Evolutionary conservation across 129 eudicot species (phyloP), one percentile per base, ranked within the genome.

Genomic region (Heracleum sosnowskyi): DNA sequence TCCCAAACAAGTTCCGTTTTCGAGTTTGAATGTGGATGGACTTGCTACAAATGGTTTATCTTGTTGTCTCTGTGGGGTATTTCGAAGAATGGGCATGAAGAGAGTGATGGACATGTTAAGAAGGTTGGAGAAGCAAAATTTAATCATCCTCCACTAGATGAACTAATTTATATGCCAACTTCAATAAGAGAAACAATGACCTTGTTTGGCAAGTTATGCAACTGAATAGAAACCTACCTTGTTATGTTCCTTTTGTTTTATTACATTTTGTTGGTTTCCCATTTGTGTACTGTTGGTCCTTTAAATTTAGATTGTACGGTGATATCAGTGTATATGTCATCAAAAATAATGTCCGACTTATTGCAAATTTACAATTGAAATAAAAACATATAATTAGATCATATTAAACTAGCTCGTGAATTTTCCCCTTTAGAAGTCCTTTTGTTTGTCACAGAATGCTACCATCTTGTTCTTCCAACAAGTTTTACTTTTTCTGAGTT

Each of bases 41-140:
- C 64, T 7, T 55, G 64, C 12, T 24, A 22, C 29, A 55, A 55
- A 22, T 9, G 7, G 4, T 22, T 55, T 55, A 24, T 22, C 31
- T 55, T 55, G 64, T 55, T 55, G 74, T n/a, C n/a, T 80, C 82
- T 91, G 80, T 90, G 78, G 87, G 96, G 85, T 74, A 90, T 95
- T 80, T 82, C 90, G 86, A 89, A 89, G 20, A 85, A 80, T 33
- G 90, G 73, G 17, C 85, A 74, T 31, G 89, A 81, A 5, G 82
- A 76, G 13, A 41, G 76, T 42, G 85, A 72, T 11, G 53, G 28
- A 35, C 20, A 37, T 35, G 47, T 16, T 36, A 17, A 40, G 34
- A 73, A 11, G 76, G 35, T 41, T 26, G 53, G 88, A 24, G 29
- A 55, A 55, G 64, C 64, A 55, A 53, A 29, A 24, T 13, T 55